Conservation (phyloP, 2,329 filamentous ascomycete genomes). For the Microsporum audouinii region DNA sequence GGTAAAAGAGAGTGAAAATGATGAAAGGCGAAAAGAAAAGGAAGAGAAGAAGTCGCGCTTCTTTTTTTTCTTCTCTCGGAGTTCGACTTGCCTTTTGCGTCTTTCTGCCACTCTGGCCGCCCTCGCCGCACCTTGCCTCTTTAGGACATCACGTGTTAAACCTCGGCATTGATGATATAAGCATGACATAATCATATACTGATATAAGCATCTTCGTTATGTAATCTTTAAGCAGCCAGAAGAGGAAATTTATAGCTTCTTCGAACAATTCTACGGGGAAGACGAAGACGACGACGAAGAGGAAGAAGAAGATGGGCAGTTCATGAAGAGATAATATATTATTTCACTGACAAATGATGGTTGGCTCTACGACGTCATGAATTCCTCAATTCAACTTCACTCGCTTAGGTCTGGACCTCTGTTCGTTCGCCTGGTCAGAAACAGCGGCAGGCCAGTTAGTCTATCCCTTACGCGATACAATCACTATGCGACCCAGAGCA, state of each 20-base stretch:
- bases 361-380: constrained; percentile 1
- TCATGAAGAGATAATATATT: neutral
- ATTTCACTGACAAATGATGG: neutral
- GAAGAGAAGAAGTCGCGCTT: neutral
- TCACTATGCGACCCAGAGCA: constrained; percentile 50
- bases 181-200: neutral
- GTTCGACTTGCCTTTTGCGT: neutral
- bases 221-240: neutral
- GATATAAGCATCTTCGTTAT: neutral
- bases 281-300: neutral
- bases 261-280: neutral
- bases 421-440: neutral
- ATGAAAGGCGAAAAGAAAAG: neutral
- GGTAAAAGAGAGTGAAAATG: neutral
- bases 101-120: constrained; percentile 5
- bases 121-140: neutral
- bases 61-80: too few relatives aligned
- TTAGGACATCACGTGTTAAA: neutral
- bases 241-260: neutral
- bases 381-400: neutral
- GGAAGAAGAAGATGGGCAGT: neutral
- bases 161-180: neutral
- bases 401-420: neutral
- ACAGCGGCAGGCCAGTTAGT: neutral
- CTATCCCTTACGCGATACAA: neutral